A percentile compares a stretch with the other conserved stretches of the same genome.
Conservation (phyloP, 2,329 filamentous ascomycete species). For the Colletotrichum viniferum region DNA sequence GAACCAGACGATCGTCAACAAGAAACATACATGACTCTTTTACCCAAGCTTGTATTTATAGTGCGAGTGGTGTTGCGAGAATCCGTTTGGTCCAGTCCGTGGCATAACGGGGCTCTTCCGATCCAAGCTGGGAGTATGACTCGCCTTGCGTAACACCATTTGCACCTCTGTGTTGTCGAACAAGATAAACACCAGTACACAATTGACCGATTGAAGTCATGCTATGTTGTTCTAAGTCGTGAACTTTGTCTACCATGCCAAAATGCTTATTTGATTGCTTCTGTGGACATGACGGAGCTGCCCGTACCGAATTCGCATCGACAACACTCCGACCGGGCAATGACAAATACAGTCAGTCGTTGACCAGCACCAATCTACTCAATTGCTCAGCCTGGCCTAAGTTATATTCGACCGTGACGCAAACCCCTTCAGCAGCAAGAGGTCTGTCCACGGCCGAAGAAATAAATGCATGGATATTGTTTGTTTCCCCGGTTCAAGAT, state of each 20-base stretch:
- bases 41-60: not conserved
- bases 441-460: not conserved
- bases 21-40: not conserved
- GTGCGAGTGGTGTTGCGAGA: not conserved
- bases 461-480: not conserved
- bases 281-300: not conserved
- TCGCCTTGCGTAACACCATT: not conserved
- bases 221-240: not conserved
- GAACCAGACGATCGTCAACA: not conserved
- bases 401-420: accelerated
- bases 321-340: not conserved
- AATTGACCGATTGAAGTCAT: not conserved
- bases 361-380: not conserved
- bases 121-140: not conserved
- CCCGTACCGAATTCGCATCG: too few relatives aligned
- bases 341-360: not conserved
- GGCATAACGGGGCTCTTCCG: not conserved
- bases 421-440: not conserved
- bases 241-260: not conserved
- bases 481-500: not conserved
- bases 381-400: not conserved
- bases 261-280: not conserved
- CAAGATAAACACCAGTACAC: not conserved
- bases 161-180: not conserved
- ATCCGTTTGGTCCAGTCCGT: not conserved